Conservation (phyloP, 352 stramenopile genomes). For the Globisporangium echinulatum region DNA sequence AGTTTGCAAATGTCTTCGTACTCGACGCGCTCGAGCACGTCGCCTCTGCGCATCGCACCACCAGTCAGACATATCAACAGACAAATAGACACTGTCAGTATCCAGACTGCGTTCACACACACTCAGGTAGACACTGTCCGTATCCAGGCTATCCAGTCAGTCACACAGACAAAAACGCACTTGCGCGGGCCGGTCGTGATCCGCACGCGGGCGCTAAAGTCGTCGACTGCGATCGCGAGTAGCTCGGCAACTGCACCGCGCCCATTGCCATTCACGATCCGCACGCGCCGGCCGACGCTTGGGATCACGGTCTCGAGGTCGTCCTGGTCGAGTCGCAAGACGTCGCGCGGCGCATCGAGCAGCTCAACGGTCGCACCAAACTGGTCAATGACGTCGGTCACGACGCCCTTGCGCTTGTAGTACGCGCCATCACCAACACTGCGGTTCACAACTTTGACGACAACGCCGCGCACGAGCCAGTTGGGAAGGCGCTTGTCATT, state of each 20-base stretch:
- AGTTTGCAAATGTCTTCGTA: slow-evolving; percentile 83
- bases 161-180: slow-evolving; percentile 16
- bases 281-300: slow-evolving; percentile 54
- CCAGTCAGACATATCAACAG: not conserved
- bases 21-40: slow-evolving; percentile 64
- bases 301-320: slow-evolving; percentile 89
- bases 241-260: slow-evolving; percentile 53
- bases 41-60: slow-evolving; percentile 26
- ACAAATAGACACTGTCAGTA: slow-evolving; percentile 3
- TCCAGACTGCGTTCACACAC: not conserved
- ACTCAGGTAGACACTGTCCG: slow-evolving; percentile 1
- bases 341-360: slow-evolving; percentile 63
- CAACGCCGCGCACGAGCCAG: slow-evolving; percentile 88
- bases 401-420: slow-evolving; percentile 85
- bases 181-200: slow-evolving; percentile 54
- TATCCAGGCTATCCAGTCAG: not conserved
- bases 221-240: slow-evolving; percentile 61
- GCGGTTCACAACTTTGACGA: slow-evolving; percentile 94
- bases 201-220: slow-evolving; percentile 60
- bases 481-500: slow-evolving; percentile 60
- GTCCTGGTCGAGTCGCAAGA: slow-evolving; percentile 82
- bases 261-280: slow-evolving; percentile 71
- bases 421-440: slow-evolving; percentile 82
- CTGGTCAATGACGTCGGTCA: slow-evolving; percentile 72
- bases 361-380: slow-evolving; percentile 81